A percentile compares a stretch with the other conserved stretches of the same genome.
These are phyloP conservation scores for Gomphus bonarii DNA, from an alignment of 1,284 basidiomycete genomes.

Conservation along the genomic window DNA sequence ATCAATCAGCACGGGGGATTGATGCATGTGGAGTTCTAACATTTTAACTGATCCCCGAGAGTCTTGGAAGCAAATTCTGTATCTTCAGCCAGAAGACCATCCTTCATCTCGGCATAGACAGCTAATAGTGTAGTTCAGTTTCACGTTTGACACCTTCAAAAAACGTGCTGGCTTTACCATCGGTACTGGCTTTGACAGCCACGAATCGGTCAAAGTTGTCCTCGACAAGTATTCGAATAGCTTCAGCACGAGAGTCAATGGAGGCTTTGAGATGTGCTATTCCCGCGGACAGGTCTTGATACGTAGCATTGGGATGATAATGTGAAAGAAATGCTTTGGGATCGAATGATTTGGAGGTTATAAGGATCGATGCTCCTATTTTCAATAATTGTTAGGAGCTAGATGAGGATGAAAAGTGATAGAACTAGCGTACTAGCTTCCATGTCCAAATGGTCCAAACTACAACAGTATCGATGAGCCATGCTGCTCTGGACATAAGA, in stretches of 20 bases:
- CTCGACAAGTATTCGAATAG: conserved; percentile 89
- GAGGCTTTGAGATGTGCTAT: conserved; percentile 63
- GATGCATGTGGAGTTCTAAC: conserved; percentile 32
- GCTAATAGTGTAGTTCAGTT: conserved; percentile 33
- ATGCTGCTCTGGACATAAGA: conserved; percentile 7
- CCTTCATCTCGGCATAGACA: conserved; percentile 88
- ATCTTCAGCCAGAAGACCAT: conserved; percentile 68
- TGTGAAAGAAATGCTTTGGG: conserved; percentile 88
- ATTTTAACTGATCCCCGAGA: conserved; percentile 75
- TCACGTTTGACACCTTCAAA: background rate
- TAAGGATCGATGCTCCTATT: conserved; percentile 68
- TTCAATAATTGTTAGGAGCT: conserved; percentile 1
- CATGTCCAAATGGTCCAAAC: conserved; percentile 57
- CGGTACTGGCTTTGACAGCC: conserved; percentile 92
- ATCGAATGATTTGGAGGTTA: conserved; percentile 92
- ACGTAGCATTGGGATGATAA: conserved; percentile 93
- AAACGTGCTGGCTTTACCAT: conserved; percentile 52
- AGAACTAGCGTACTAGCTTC: conserved; percentile 51
- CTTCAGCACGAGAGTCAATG: conserved; percentile 85
- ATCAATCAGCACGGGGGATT: conserved; percentile 10
- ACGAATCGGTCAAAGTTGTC: conserved; percentile 99
- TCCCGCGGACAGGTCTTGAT: conserved; percentile 78
- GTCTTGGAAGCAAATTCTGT: conserved; percentile 81
- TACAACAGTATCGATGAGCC: conserved; percentile 21
- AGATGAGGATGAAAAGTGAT: conserved; percentile 1